These are phyloP conservation scores for Phytopythium oedochilum DNA, from an alignment of 352 stramenopile genomes.

Conservation along the genomic window DNA sequence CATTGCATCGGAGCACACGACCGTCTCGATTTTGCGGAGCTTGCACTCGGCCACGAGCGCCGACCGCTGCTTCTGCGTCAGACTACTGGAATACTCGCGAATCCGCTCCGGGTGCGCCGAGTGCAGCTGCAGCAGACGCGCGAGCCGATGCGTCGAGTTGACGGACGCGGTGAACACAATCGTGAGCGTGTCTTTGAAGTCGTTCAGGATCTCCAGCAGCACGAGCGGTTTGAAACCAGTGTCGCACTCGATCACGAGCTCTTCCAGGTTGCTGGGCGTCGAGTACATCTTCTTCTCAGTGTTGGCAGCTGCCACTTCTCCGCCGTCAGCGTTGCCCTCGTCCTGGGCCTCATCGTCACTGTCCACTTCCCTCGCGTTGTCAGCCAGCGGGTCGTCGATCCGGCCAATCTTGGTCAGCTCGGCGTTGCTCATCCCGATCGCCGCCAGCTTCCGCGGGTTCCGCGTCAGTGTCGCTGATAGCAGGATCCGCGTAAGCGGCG, in stretches of 20 bases:
- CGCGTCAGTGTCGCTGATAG: constrained; percentile 97
- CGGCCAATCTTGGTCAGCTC: constrained; percentile 89
- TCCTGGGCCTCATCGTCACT: constrained; percentile 23
- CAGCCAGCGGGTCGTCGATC: constrained; percentile 49
- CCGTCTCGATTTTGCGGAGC: constrained; percentile 47
- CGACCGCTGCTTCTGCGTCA: constrained; percentile 80
- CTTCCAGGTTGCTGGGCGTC: constrained; percentile 72
- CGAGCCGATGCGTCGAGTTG: constrained; percentile 95
- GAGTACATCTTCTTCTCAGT: constrained; percentile 61
- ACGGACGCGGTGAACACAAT: constrained; percentile 97
- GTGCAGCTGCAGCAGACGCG: constrained; percentile 91
- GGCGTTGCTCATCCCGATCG: constrained; percentile 93
- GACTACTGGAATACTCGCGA: constrained; percentile 76
- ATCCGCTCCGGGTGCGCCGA: constrained; percentile 45
- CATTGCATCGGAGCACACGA: constrained; percentile 93
- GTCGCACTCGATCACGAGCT: constrained; percentile 92
- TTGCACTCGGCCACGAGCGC: constrained; percentile 78
- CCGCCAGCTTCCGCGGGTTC: constrained; percentile 95
- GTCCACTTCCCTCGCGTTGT: constrained; percentile 57
- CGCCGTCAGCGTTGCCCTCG: constrained; percentile 12
- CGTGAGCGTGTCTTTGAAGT: constrained; percentile 67
- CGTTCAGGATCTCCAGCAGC: constrained; percentile 90
- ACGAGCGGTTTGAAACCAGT: constrained; percentile 94
- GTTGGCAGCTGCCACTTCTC: neutral
- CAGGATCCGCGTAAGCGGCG: constrained; percentile 92